Conservation (phyloP, 1,284 basidiomycete species). For the Ceratobasidium sp. region DNA sequence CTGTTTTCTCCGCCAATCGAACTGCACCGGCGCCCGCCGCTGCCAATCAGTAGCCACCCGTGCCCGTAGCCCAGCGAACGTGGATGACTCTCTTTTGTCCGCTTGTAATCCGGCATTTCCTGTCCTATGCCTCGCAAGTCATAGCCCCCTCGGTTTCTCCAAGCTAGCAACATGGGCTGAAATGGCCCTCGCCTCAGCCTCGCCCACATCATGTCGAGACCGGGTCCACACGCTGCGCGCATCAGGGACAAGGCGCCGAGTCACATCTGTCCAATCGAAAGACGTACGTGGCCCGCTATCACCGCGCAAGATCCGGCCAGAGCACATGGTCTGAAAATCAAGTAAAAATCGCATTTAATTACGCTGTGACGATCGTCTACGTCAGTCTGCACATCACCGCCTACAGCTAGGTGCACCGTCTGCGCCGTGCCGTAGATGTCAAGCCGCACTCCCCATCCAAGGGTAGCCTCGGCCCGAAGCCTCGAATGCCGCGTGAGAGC, state of each 20-base stretch:
- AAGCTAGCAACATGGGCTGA: background rate
- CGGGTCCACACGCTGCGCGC: background rate
- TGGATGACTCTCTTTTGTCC: background rate
- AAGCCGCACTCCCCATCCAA: background rate
- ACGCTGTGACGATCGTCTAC: background rate
- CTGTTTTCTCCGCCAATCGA: background rate
- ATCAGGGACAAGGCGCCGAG: constrained; percentile 8
- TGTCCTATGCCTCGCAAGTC: background rate
- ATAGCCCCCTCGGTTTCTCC: background rate
- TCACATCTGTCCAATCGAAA: constrained; percentile 11
- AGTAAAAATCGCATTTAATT: background rate
- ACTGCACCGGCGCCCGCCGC: too few relatives aligned
- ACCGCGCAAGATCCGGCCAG: constrained; percentile 9
- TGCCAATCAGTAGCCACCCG: background rate
- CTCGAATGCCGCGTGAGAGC: background rate
- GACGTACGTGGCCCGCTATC: background rate
- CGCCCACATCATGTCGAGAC: background rate
- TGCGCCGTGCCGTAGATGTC: background rate
- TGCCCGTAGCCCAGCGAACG: background rate
- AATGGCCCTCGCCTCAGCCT: constrained; percentile 9
- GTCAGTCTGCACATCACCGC: background rate
- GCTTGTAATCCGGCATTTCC: background rate
- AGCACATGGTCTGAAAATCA: background rate
- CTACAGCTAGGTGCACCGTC: too few relatives aligned
- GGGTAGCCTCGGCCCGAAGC: constrained; percentile 7